Base-by-base conservation (phyloP, 192 early-diverging fungal genomes). In the Coemansia sp. region DNA sequence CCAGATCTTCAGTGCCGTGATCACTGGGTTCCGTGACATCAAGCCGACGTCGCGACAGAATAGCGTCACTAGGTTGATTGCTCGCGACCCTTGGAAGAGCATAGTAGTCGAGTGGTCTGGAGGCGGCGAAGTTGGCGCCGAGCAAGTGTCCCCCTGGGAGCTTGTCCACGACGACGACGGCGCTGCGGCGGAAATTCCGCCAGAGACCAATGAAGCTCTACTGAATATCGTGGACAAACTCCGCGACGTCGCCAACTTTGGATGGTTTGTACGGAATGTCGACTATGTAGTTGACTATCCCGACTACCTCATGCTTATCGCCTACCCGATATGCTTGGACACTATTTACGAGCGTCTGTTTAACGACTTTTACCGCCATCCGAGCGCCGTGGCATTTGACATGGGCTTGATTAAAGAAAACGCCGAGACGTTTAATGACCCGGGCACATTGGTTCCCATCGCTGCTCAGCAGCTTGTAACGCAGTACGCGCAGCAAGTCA, bases 271-370 rank as follows among this genome's bases (percentile, higher is more conserved):
- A 34, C 73, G 79, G 1, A 80, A 86, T 39, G 91, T 92, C 8
- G 87, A 90, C 63, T 88, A 74, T 44, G 59, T 79, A 54, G 73
- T 67, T 45, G 84, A 77, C 8, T 89, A 91, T 34, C 85, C 88
- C 0, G 81, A 87, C 34, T 93, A 93, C 74, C 73, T 89, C 39
- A 63, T 84, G 21, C 65, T 81, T 34, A 73, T 93, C 13, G 87
- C 92, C 0, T 93, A 93, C 29, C 92, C 92, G 0, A 89, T 92
- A 42, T 91, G 89, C 37, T 62, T 93, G 36, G 83, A 88, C 36
- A 77, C 88, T 9, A 79, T 93, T 11, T 67, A 73, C 17, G 79
- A 88, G 27, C 79, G 92, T 17, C 50, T 92, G 8, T 59, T 70
- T 2, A 87, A 74, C 62, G 71, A 79, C 19, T 92, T 84, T 68